Base-by-base conservation (phyloP, 495 filamentous ascomycete species). In the Aspergillus olivimuriae region DNA sequence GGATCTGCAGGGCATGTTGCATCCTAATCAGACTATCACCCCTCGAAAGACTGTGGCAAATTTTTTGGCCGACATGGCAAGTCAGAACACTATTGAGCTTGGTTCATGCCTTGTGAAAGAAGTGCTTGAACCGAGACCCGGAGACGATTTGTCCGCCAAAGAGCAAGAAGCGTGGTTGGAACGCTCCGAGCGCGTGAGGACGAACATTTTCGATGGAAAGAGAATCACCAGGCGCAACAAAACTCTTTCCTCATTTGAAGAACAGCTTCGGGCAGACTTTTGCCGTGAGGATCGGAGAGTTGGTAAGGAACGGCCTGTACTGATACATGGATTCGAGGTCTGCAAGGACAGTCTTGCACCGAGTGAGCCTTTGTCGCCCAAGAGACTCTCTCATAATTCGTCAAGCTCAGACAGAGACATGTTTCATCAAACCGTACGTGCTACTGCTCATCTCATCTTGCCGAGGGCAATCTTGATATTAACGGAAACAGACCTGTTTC, bases 141-240 rank as follows among this genome's bases (percentile, higher is more conserved):
- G 9, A 22, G 1, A 15, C 24, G 2, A 6, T 14, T 36, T 40
- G 26, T 4, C 63, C 0, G 66, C 75, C 36, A 61, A 73, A 15
- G 77, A 76, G 16, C 79, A 83, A 46, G 60, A 65, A 34, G 68
- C 66, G 16, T 84, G 81, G 81, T 58, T 84, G 1, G 66, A 68
- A 0, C 62, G 70, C 24, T 73, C 79, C 50, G 81, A 83, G 49
- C 64, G 67, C 8, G 78, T 85, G 2, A 72, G 80, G 48, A 73
- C 76, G 0, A 69, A 76, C 14, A 61, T 83, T 0, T 82, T 82
- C 44, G 67, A 81, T 28, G 81, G 81, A 0, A 26, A 51, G 45
- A 41, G 46, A 47, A 9, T 60, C 35, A 28, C 63, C 47, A 38
- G 52, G 24, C 34, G 60, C 62, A 38, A 22, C 38, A 50, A 55